Conservation (phyloP, 2,329 filamentous ascomycete genomes). For the Fusarium liriodendri region DNA sequence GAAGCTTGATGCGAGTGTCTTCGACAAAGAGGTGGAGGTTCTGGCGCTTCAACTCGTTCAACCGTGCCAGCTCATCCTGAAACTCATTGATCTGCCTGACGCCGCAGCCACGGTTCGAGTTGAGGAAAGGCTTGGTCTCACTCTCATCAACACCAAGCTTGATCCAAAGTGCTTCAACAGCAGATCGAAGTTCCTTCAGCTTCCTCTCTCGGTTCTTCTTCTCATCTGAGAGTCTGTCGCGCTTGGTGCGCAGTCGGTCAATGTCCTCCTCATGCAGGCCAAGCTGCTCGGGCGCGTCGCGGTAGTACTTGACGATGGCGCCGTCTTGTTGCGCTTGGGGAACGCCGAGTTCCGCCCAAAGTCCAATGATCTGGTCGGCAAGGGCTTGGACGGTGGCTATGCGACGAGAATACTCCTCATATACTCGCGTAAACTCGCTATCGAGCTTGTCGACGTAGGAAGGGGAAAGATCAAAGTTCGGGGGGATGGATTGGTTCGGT, state of each 20-base stretch:
- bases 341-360: slow-evolving; percentile 96
- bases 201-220: slow-evolving; percentile 85
- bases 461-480: slow-evolving; percentile 91
- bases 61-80: slow-evolving; percentile 85
- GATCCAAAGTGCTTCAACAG: slow-evolving; percentile 90
- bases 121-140: slow-evolving; percentile 87
- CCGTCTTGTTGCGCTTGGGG: slow-evolving; percentile 93
- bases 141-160: slow-evolving; percentile 84
- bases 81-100: slow-evolving; percentile 95
- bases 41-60: slow-evolving; percentile 94
- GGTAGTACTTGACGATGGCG: slow-evolving; percentile 87
- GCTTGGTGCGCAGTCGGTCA: slow-evolving; percentile 74
- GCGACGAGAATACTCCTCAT: slow-evolving; percentile 93
- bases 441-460: slow-evolving; percentile 89
- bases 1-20: slow-evolving; percentile 88
- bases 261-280: slow-evolving; percentile 92
- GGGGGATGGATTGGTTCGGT: slow-evolving; percentile 79
- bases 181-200: slow-evolving; percentile 78
- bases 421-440: slow-evolving; percentile 91
- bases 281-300: slow-evolving; percentile 91
- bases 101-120: slow-evolving; percentile 89
- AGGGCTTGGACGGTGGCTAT: slow-evolving; percentile 79
- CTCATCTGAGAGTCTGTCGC: slow-evolving; percentile 87
- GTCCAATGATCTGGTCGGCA: slow-evolving; percentile 87
- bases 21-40: slow-evolving; percentile 97